Conservation (phyloP, 306 rosid species). For the Dalbergia cultrata region DNA sequence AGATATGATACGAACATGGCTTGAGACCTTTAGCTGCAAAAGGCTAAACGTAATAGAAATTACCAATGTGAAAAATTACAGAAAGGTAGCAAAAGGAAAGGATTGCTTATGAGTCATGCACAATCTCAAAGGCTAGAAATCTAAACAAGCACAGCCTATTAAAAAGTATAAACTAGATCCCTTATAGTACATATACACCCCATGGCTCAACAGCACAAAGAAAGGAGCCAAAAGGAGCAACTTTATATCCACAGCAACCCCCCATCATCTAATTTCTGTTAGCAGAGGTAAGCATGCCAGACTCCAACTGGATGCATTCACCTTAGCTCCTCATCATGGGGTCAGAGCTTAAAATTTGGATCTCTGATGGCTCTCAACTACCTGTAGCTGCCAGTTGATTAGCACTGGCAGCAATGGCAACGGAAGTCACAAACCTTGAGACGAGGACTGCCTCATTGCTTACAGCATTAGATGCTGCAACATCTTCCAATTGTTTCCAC, state of each 20-base stretch:
- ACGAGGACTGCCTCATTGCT: constrained; percentile 64
- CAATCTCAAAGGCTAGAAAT: constrained; percentile 43
- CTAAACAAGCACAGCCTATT: constrained; percentile 43
- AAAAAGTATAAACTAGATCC: constrained; percentile 44
- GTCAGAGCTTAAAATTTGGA: constrained; percentile 25
- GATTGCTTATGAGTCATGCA: constrained; percentile 42
- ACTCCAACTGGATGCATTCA: constrained; percentile 11
- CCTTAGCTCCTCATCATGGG: constrained; percentile 35
- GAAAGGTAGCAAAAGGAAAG: constrained; percentile 12
- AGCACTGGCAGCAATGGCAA: constrained; percentile 48
- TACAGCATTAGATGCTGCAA: constrained; percentile 61
- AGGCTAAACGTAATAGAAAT: constrained; percentile 34
- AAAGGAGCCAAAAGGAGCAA: constrained; percentile 37
- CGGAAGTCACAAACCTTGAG: constrained; percentile 57
- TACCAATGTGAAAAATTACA: constrained; percentile 21
- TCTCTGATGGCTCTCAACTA: constrained; percentile 42
- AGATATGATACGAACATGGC: constrained; percentile 2
- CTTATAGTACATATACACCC: constrained; percentile 56
- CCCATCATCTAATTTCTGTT: constrained; percentile 22
- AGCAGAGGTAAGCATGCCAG: constrained; percentile 17
- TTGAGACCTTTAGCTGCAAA: constrained; percentile 15
- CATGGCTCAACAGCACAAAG: constrained; percentile 47
- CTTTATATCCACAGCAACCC: constrained; percentile 44
- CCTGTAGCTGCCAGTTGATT: constrained; percentile 47
- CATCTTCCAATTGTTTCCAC: constrained; percentile 69